phyloP scores from a whole-genome alignment of 2,329 filamentous ascomycete species.

The Penicillium sp. region DNA sequence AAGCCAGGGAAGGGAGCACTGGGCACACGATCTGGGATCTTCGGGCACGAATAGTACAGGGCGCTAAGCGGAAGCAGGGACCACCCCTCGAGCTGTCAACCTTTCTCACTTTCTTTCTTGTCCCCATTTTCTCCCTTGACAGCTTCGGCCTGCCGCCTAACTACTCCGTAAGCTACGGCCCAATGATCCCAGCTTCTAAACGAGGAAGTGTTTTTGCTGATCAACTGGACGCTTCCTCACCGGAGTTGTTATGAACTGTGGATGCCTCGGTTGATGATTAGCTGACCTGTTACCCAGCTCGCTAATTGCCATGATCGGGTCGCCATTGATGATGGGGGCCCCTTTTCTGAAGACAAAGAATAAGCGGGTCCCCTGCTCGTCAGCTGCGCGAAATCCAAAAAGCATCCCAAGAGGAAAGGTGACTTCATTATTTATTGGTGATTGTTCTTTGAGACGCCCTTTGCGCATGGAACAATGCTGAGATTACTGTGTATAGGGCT shows the following conservation, averaged over 20 bases:
- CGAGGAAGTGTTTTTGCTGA: conserved; percentile 24
- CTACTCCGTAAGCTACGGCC: conserved; percentile 11
- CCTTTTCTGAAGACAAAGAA: conserved; percentile 24
- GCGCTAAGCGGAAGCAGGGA: conserved; percentile 16
- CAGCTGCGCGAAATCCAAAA: conserved; percentile 26
- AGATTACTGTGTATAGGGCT: not conserved
- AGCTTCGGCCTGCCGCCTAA: conserved; percentile 6
- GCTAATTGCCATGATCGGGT: not conserved
- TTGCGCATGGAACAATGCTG: not conserved
- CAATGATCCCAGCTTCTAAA: conserved; percentile 18
- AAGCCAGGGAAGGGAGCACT: not conserved
- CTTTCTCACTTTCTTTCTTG: not conserved
- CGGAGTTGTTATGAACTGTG: not conserved
- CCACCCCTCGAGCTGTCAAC: conserved; percentile 24
- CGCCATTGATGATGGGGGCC: not conserved
- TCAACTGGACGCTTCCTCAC: conserved; percentile 11
- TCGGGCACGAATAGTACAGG: conserved; percentile 11
- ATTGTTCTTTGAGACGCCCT: not conserved
- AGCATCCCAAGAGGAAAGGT: conserved; percentile 7
- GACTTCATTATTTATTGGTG: not conserved
- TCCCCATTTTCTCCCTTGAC: not conserved
- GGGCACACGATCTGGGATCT: conserved; percentile 18
- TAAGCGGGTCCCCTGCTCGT: conserved; percentile 13
- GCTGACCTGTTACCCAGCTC: not conserved
- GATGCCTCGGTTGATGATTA: not conserved